Evolutionary conservation across 306 rosid genomes (phyloP), one percentile per base, ranked within the genome.

Genomic region (Mucuna pruriens): DNA sequence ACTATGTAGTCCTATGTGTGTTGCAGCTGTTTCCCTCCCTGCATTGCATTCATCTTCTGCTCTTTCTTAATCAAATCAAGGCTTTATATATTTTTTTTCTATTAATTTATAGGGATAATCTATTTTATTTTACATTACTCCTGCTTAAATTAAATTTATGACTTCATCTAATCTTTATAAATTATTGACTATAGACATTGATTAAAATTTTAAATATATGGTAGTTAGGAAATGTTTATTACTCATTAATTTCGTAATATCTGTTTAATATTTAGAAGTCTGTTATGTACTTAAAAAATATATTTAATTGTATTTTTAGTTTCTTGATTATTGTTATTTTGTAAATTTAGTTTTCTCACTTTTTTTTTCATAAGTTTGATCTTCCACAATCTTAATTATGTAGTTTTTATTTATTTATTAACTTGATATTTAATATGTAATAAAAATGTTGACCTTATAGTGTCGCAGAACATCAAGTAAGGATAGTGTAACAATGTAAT

Each of bases 11-110:
- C n/a, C n/a, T n/a, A n/a, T 29, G 80, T 79, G 83, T 71, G 77
- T 83, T 83, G 87, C 85, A 83, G 89, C 89, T 86, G 89, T 86
- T 86, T 86, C 40, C 87, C 85, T 71, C 55, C 9, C 31, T 36
- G n/a, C 34, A 6, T 42, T 84, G 68, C 34, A 6, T 42, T 84
- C 66, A 38, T 38, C 48, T 65, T 19, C 1, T 13, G 31, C 48
- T 46, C 39, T 75, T 76, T 34, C 8, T 77, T 76, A 77, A 61
- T 49, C 42, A 38, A 49, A 62, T 17, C 70, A 49, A 38, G 6
- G 19, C 7, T 62, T 45, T 23, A 42, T 55, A 7, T 25, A 63
- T 63, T 62, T 80, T 26, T 80, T 26, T 62, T 67, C 16, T 51
- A 29, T 61, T 19, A 64, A 0, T 64, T 3, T 6, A 22, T 9